These are phyloP conservation scores for Fusarium kyushuense DNA, from an alignment of 2,329 filamentous ascomycete genomes.

Conservation along the genomic window DNA sequence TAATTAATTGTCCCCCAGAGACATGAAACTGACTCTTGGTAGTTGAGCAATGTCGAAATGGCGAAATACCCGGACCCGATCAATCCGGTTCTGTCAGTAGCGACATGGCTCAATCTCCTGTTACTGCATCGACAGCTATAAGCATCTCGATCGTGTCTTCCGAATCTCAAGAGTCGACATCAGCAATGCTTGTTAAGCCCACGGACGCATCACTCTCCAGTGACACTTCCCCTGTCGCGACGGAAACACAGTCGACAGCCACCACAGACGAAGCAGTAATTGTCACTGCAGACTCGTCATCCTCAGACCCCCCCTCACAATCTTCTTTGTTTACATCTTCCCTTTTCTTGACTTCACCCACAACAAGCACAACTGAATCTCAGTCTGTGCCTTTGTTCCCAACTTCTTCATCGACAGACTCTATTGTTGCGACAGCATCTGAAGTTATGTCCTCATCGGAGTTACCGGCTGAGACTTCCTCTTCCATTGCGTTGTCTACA, in stretches of 20 bases:
- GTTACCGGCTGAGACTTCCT: too few relatives aligned
- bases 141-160: not conserved
- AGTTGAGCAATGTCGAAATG: not conserved
- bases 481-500: too few relatives aligned
- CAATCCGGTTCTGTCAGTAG: not conserved
- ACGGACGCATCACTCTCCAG: not conserved
- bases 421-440: too few relatives aligned
- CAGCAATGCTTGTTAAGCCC: not conserved
- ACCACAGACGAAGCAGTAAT: not conserved
- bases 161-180: not conserved
- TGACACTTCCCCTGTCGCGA: not conserved
- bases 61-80: not conserved
- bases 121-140: not conserved
- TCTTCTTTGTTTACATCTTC: not conserved
- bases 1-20: not conserved
- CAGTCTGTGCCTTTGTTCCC: not conserved
- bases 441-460: too few relatives aligned
- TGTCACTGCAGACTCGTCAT: not conserved
- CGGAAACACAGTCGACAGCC: not conserved
- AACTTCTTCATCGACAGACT: too few relatives aligned
- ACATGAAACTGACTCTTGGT: not conserved
- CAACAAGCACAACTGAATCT: not conserved
- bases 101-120: not conserved
- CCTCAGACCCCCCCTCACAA: not conserved
- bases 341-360: not conserved